Evolutionary conservation across 228 moss, liverwort and hornwort genomes (phyloP).

Genomic region (Sphagnum fallax): DNA sequence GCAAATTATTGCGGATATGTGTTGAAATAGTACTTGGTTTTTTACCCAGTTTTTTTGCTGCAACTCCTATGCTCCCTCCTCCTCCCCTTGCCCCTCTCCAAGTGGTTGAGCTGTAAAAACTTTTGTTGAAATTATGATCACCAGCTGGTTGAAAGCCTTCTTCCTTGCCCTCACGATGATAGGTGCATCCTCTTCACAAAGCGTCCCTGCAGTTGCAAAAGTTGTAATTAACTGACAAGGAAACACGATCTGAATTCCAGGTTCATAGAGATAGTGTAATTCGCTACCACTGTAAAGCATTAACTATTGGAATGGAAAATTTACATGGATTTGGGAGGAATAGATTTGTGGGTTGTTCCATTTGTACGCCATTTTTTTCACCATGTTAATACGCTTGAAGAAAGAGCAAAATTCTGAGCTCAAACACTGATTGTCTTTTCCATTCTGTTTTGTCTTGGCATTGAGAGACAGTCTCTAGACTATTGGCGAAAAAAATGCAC

Average conservation of each 20-base stretch:
- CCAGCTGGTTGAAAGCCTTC: too few species aligned
- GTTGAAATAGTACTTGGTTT: too few species aligned
- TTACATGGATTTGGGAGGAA: neutral
- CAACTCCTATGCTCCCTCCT: too few species aligned
- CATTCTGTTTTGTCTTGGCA: too few species aligned
- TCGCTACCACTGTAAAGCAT: neutral
- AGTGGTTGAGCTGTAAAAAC: too few species aligned
- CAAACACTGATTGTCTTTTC: too few species aligned
- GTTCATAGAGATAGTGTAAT: neutral
- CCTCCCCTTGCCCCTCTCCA: too few species aligned
- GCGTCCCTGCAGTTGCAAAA: slow-evolving; percentile 33
- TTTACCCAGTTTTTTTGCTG: too few species aligned
- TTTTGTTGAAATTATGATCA: too few species aligned
- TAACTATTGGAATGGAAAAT: slow-evolving; percentile 2
- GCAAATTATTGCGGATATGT: too few species aligned
- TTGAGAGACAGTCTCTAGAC: neutral
- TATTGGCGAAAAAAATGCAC: neutral
- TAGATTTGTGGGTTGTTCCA: neutral
- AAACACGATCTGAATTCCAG: neutral
- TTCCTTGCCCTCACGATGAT: neutral
- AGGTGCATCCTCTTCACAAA: slow-evolving; percentile 50
- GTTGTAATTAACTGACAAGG: slow-evolving; percentile 2
- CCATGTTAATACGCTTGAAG: neutral
- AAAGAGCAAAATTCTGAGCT: too few species aligned
- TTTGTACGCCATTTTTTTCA: neutral